Evolutionary conservation across 2,329 filamentous ascomycete species (phyloP).

Genomic region (Xylaria multiplex): DNA sequence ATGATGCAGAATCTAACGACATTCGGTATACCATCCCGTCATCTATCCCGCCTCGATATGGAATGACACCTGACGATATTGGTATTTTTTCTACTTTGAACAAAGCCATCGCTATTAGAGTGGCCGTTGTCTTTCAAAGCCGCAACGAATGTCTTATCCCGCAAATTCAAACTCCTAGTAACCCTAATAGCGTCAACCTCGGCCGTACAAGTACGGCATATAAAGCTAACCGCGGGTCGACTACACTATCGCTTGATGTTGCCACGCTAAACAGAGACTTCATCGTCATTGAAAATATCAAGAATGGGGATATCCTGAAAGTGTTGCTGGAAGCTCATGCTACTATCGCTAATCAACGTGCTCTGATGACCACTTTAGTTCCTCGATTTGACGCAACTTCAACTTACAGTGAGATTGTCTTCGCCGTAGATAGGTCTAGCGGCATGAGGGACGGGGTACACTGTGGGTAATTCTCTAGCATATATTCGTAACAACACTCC

Average conservation of each 20-base stretch:
- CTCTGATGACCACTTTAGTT: conserved; percentile 34
- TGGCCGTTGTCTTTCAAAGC: conserved; percentile 30
- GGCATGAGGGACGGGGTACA: conserved; percentile 31
- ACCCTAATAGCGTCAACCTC: conserved; percentile 28
- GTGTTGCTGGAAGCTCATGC: conserved; percentile 35
- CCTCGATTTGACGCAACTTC: conserved; percentile 30
- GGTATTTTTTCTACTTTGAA: not conserved
- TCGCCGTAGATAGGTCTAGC: conserved; percentile 34
- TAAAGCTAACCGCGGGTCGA: conserved; percentile 27
- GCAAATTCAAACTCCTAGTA: conserved; percentile 33
- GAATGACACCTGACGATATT: conserved; percentile 9
- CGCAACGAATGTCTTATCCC: conserved; percentile 28
- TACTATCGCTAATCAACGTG: conserved; percentile 27
- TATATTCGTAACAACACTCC: not conserved
- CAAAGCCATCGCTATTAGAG: conserved; percentile 10
- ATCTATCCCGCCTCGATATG: conserved; percentile 35
- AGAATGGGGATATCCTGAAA: conserved; percentile 24
- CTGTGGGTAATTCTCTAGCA: conserved; percentile 12
- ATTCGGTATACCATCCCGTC: conserved; percentile 35
- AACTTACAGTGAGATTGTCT: conserved; percentile 31
- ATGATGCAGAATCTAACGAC: conserved; percentile 32
- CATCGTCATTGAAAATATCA: conserved; percentile 28
- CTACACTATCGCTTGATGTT: conserved; percentile 28
- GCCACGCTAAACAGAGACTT: conserved; percentile 30
- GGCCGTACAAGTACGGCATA: conserved; percentile 28